Base-by-base conservation (phyloP, 1,139 yeast genomes). In the Debaryomycetaceae sp. region DNA sequence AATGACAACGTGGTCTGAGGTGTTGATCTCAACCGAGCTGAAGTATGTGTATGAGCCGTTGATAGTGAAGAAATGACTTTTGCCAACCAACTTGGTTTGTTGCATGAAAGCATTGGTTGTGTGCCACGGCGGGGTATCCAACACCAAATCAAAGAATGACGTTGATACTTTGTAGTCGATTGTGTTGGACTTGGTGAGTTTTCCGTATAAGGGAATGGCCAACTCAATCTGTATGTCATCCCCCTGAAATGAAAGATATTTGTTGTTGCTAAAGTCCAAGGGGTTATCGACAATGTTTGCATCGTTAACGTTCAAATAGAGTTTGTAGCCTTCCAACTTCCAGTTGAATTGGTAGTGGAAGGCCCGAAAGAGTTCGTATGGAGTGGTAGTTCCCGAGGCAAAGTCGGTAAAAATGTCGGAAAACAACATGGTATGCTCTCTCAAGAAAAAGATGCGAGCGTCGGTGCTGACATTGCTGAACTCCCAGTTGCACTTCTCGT, bases 51-150 rank as follows among this genome's bases (percentile, higher is more conserved):
- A 84, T 1, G 78, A 67, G 0, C 96, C 95, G 2, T 58, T 59
- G 15, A 86, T 54, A 1, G 53, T 56, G 43, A 88, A 82, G 34
- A 78, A 71, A 26, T 71, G 62, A 1, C 86, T 76, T 35, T 77
- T 62, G 0, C 96, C 97, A 36, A 65, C 51, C 18, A 80, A 60
- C 26, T 73, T 75, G 13, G 75, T 71, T 17, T 69, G 65, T 30
- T 68, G 70, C 58, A 83, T 54, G 43, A 89, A 91, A 29, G 83
- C 80, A 41, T 78, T 72, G 12, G 78, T 61, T 0, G 97, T 88
- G 48, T 86, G 94, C 95, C 97, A 91, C 0, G 91, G 82, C 0
- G 97, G 97, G 0, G 93, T 75, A 37, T 79, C 83, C 4, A 89
- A 55, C 1, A 73, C 61, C 29, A 89, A 48, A 32, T 79, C 73